Evolutionary conservation across 495 filamentous ascomycete species (phyloP), one percentile per base, ranked within the genome.

Genomic region (Aspergillus conjunctus): DNA sequence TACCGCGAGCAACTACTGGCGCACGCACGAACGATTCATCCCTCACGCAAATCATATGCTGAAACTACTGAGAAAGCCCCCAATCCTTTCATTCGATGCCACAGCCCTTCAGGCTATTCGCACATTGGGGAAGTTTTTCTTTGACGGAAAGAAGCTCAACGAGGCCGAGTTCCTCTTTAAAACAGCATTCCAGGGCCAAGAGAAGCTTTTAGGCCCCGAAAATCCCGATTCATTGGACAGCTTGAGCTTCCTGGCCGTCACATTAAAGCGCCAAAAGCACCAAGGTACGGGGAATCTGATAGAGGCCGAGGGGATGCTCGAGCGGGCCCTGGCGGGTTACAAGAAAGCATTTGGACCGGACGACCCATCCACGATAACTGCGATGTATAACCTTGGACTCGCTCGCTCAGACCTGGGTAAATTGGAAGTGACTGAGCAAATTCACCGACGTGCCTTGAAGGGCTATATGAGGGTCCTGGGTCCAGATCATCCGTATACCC

Each of bases 261-360:
- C 37, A 41, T 1, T 41, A 41, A 41, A 41, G 15, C 37, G 10
- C 37, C 15, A 41, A 15, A 9, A 11, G 37, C 10, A 41, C n/a
- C 10, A 41, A 4, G 37, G 15, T 41, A 1, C 1, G 1, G 15
- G 1, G 4, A 41, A 41, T 9, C 37, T 41, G 4, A 1, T 11
- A 1, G 37, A 41, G 10, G 37, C 15, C 1, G 10, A 41, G 15
- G 11, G 51, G 51, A 65, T 71, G 57, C 66, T 63, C 34, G 10
- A 34, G 14, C 56, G 64, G 41, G 71, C 68, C 53, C 67, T 78
- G 31, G 18, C 67, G 68, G 71, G 71, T 30, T 56, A 61, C 1
- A 71, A 74, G 58, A 70, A 70, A 58, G 22, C 21, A 2, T 34
- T 31, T 33, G 50, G 50, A 7, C 50, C 9, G 4, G 21, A 52